Evolutionary conservation across 1,284 basidiomycete species (phyloP), one percentile per base, ranked within the genome.

Genomic region (Ustilago xerochloae): DNA sequence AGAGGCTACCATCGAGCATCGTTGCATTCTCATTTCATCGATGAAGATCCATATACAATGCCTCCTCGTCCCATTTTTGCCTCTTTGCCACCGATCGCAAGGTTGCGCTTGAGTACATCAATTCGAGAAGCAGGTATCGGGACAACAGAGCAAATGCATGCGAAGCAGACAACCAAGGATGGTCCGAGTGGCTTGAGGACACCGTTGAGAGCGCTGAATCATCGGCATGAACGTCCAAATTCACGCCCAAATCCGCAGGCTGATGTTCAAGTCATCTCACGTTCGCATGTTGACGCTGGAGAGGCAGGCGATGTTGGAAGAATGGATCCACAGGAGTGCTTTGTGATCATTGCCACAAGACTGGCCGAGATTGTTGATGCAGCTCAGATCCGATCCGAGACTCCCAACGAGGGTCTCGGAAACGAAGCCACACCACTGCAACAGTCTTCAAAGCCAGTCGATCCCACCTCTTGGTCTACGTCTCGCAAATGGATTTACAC

Each of bases 401-500:
- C 35, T 13, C 20, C 41, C 6, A 48, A 60, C 22, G 20, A 30
- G 3, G 33, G 33, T 30, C 39, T 39, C 6, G 26, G 38, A 24
- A 55, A 26, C 22, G 51, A 63, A 12, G 41, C 60, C n/a, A 54
- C 53, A 4, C 54, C 46, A 1, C n/a, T 47, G 39, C 56, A 35
- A 9, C 28, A 32, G n/a, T n/a, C n/a, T 20, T 3, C 16, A 1
- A 16, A 18, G 4, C 29, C 48, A 0, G n/a, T 12, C 26, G 36
- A 61, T 33, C 57, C 62, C 16, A 29, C 28, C 16, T 13, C 53
- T 6, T 70, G 68, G 58, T 47, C 55, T 7, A 12, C 30, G 12
- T 58, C 29, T 48, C 67, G 53, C 24, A 62, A 58, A 26, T 74
- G 71, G 71, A n/a, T 52, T 22, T 61, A 59, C 52, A 69, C 63